phyloP scores from a whole-genome alignment of 129 eudicot species.

The Chrysanthemum makinoi region DNA sequence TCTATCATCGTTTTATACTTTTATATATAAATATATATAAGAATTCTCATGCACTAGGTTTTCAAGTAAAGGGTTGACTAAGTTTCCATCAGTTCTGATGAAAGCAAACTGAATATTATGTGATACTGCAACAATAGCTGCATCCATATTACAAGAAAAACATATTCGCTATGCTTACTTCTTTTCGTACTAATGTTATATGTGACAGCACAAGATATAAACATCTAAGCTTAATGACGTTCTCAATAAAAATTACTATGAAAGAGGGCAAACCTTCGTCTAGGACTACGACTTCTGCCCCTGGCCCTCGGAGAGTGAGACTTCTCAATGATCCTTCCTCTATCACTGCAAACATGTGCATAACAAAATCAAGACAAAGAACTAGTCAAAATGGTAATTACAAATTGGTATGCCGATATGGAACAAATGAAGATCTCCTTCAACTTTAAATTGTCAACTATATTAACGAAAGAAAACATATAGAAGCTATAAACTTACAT shows the following conservation, averaged over 20 bases:
- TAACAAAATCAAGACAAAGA: neutral
- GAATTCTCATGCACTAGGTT: neutral
- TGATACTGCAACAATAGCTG: neutral
- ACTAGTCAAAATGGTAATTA: neutral
- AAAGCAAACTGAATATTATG: slow-evolving; percentile 2
- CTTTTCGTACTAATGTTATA: neutral
- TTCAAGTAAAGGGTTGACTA: neutral
- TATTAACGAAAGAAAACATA: neutral
- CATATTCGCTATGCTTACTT: neutral
- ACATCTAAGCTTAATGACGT: neutral
- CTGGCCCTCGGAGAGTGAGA: slow-evolving; percentile 39
- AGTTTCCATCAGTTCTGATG: neutral
- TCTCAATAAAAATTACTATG: neutral
- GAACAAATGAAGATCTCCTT: neutral
- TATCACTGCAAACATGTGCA: slow-evolving; percentile 41
- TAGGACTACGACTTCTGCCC: slow-evolving; percentile 77
- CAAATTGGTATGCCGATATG: neutral
- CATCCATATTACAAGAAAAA: slow-evolving; percentile 4
- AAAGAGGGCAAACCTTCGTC: slow-evolving; percentile 48
- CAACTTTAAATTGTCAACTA: neutral
- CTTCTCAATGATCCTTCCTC: slow-evolving; percentile 80
- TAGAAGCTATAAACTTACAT: slow-evolving; percentile 55
- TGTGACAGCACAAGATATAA: neutral
- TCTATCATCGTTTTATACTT: too few relatives aligned
- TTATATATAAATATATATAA: neutral